Conservation (phyloP, 345 rosid species). For the Populus nigra region DNA sequence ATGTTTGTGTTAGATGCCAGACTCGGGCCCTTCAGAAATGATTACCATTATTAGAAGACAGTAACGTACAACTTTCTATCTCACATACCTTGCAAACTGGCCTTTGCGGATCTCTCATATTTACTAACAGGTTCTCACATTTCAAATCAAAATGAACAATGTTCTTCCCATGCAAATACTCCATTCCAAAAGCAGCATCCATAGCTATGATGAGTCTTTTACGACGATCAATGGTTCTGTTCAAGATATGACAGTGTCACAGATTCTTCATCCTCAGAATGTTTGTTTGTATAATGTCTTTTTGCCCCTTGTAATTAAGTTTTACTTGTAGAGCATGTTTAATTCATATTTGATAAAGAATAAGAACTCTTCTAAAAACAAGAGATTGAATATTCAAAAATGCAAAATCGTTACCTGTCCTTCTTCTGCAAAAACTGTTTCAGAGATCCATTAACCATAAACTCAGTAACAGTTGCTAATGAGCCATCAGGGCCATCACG, state of each 20-base stretch:
- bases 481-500: slow-evolving; percentile 99
- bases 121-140: slow-evolving; percentile 92
- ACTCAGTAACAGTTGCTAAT: slow-evolving; percentile 91
- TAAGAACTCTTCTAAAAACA: not conserved
- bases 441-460: slow-evolving; percentile 97
- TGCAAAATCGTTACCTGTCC: slow-evolving; percentile 64
- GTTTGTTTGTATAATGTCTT: not conserved
- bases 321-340: not conserved
- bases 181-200: slow-evolving; percentile 99
- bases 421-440: slow-evolving; percentile 97
- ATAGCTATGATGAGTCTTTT: slow-evolving; percentile 96
- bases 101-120: slow-evolving; percentile 99
- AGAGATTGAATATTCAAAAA: slow-evolving; percentile 3
- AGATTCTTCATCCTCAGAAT: slow-evolving; percentile 7
- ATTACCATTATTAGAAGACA: not conserved
- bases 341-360: slow-evolving; percentile 1
- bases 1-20: slow-evolving; percentile 15
- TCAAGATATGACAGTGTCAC: slow-evolving; percentile 24
- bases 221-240: slow-evolving; percentile 96
- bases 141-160: slow-evolving; percentile 97
- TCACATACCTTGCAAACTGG: slow-evolving; percentile 86
- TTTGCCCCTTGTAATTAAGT: slow-evolving; percentile 14
- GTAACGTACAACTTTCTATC: not conserved
- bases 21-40: not conserved
- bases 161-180: slow-evolving; percentile 93